phyloP scores from a whole-genome alignment of 805 yeast genomes.

The Cyberlindnera maclurae region DNA sequence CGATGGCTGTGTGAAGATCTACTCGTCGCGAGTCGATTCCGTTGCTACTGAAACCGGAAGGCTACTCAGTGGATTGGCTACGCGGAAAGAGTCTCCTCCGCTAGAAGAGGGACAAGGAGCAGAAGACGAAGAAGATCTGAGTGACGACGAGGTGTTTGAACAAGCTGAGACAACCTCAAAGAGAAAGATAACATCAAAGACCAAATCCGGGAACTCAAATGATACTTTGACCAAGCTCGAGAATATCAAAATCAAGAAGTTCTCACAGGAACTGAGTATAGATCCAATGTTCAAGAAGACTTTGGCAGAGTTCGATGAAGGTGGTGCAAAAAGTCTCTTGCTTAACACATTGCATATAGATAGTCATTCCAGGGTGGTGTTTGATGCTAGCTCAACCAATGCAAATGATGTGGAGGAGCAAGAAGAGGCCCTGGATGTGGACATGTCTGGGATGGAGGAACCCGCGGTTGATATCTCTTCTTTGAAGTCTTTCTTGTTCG shows the following conservation, averaged over 20 bases:
- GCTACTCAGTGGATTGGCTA: conserved; percentile 67
- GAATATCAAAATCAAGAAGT: conserved; percentile 41
- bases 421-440: conserved; percentile 21
- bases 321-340: conserved; percentile 68
- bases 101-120: conserved; percentile 15
- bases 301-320: conserved; percentile 73
- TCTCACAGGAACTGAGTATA: conserved; percentile 57
- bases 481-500: conserved; percentile 23
- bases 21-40: conserved; percentile 84
- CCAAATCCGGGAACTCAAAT: conserved; percentile 23
- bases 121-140: conserved; percentile 1
- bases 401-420: conserved; percentile 11
- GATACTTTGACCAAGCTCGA: conserved; percentile 49
- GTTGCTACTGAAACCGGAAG: conserved; percentile 88
- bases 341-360: conserved; percentile 56
- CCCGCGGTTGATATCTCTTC: conserved; percentile 6
- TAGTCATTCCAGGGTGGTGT: conserved; percentile 47
- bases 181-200: conserved; percentile 23
- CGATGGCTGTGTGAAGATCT: conserved; percentile 92
- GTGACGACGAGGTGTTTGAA: conserved; percentile 14
- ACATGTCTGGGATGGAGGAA: conserved; percentile 14
- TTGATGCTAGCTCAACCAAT: conserved; percentile 35
- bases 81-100: conserved; percentile 26
- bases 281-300: conserved; percentile 75
- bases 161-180: conserved; percentile 15